Evolutionary conservation across 2,329 filamentous ascomycete genomes (phyloP).

Genomic region (Colletotrichum navitas): DNA sequence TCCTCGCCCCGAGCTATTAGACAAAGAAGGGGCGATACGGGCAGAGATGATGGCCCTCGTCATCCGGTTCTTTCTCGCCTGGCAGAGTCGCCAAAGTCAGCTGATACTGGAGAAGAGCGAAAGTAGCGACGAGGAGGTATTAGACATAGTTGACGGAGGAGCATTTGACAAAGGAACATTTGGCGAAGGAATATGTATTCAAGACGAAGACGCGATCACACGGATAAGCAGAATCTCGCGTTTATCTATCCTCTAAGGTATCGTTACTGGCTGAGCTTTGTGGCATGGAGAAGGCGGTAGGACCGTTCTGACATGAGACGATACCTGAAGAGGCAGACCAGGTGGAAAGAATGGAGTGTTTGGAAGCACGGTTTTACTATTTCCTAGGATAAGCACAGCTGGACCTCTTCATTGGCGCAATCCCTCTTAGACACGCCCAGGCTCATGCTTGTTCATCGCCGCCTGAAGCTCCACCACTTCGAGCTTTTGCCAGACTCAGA

Average conservation of each 20-base stretch:
- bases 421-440: background rate
- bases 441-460: background rate
- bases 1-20: too few species aligned
- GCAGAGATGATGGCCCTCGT: too few species aligned
- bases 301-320: background rate
- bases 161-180: background rate
- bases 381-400: background rate
- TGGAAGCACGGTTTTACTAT: background rate
- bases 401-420: background rate
- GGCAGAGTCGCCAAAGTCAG: too few species aligned
- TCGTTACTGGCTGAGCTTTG: too few species aligned
- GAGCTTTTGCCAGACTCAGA: background rate
- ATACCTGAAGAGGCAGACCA: background rate
- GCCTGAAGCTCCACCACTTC: background rate
- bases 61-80: too few species aligned
- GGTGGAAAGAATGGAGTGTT: background rate
- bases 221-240: too few species aligned
- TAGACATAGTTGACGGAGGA: too few species aligned
- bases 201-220: too few species aligned
- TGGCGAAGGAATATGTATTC: background rate
- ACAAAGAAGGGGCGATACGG: too few species aligned
- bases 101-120: conserved; percentile 14
- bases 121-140: background rate
- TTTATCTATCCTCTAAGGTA: too few species aligned
- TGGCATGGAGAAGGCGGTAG: too few species aligned